A percentile compares a stretch with the other conserved stretches of the same genome.
Evolutionary conservation across 306 rosid genomes (phyloP).

Genomic region (Delonix regia): DNA sequence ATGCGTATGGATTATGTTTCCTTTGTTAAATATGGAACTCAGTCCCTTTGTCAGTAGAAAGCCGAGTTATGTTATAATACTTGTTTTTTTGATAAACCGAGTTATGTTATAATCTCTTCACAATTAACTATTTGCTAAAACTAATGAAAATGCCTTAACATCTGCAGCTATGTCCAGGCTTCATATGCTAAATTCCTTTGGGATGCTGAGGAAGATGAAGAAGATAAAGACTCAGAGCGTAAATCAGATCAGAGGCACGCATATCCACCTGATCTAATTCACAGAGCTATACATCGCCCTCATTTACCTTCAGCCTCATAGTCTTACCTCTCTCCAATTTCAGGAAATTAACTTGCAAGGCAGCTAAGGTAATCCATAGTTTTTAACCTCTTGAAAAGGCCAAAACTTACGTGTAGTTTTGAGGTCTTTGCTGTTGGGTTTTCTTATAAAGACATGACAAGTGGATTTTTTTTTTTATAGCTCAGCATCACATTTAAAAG

Average conservation of each 20-base stretch:
- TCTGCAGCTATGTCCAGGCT: conserved; percentile 75
- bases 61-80: not conserved
- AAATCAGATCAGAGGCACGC: conserved; percentile 37
- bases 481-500: too few relatives aligned
- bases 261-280: conserved; percentile 34
- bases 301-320: conserved; percentile 55
- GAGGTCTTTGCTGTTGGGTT: not conserved
- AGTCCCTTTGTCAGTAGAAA: not conserved
- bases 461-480: too few relatives aligned
- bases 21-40: not conserved
- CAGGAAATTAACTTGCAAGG: conserved; percentile 9
- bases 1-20: not conserved
- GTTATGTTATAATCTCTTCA: not conserved
- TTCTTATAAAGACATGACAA: not conserved
- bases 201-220: conserved; percentile 72
- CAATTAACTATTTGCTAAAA: conserved; percentile 4
- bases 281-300: conserved; percentile 39
- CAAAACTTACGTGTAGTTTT: not conserved
- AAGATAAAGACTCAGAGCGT: conserved; percentile 34
- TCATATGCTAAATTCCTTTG: conserved; percentile 85
- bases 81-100: too few relatives aligned
- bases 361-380: not conserved
- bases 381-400: not conserved
- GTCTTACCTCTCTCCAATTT: conserved; percentile 21
- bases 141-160: conserved; percentile 17